phyloP scores from a whole-genome alignment of 129 eudicot species.

The Ambrosia artemisiifolia region DNA sequence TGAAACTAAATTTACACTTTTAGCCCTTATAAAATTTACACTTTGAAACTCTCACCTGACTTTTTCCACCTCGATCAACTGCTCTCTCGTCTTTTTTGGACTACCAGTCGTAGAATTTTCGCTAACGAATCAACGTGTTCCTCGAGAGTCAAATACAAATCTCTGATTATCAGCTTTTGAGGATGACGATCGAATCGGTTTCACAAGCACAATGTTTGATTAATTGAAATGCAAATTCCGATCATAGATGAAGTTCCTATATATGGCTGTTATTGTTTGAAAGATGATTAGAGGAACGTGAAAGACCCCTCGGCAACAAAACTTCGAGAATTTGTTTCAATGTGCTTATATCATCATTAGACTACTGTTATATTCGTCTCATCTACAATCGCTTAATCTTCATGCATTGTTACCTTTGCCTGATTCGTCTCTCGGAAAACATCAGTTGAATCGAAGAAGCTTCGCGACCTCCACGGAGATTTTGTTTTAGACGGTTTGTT shows the following conservation, averaged over 20 bases:
- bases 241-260: constrained; percentile 52
- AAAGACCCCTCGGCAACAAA: constrained; percentile 73
- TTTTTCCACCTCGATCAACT: constrained; percentile 34
- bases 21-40: no score
- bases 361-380: constrained; percentile 67
- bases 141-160: constrained; percentile 23
- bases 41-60: constrained; percentile 40
- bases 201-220: constrained; percentile 43
- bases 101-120: constrained; percentile 16
- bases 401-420: constrained; percentile 35
- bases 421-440: constrained; percentile 63
- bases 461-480: no score
- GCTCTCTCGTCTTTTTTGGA: not conserved
- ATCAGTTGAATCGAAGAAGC: constrained; percentile 57
- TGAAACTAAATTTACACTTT: no score
- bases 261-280: constrained; percentile 23
- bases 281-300: constrained; percentile 43
- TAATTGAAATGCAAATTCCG: constrained; percentile 41
- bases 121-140: constrained; percentile 23
- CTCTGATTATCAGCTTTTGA: no score
- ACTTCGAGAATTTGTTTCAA: constrained; percentile 87
- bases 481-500: not conserved
- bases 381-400: constrained; percentile 56
- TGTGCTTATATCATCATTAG: constrained; percentile 69
- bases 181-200: constrained; percentile 11